Evolutionary conservation across 306 rosid species (phyloP).

Genomic region (Begonia fuchsioides): DNA sequence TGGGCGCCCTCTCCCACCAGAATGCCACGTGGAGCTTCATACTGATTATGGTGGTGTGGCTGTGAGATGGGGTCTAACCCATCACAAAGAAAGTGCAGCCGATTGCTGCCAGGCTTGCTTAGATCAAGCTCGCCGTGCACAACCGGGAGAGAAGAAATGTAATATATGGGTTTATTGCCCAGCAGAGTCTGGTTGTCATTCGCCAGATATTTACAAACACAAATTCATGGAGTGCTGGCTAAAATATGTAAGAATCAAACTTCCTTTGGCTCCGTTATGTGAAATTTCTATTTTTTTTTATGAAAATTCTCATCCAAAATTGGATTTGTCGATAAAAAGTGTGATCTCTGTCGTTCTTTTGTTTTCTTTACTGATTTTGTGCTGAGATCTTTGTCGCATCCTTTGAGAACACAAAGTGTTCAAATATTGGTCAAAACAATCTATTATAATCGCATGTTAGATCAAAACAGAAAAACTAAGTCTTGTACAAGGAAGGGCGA

Average conservation of each 20-base stretch:
- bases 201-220: slow-evolving; percentile 80
- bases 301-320: background rate
- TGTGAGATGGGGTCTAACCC: slow-evolving; percentile 91
- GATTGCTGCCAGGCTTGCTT: slow-evolving; percentile 96
- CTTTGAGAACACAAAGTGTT: no score
- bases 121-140: slow-evolving; percentile 61
- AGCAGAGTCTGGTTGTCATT: slow-evolving; percentile 67
- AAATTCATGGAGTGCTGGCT: slow-evolving; percentile 87
- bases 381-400: no score
- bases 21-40: slow-evolving; percentile 61
- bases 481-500: no score
- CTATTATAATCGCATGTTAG: no score
- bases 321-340: no score
- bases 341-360: no score
- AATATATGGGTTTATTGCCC: slow-evolving; percentile 97
- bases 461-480: no score
- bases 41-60: slow-evolving; percentile 83
- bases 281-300: no score
- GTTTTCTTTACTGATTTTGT: no score
- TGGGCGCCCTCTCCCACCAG: slow-evolving; percentile 58
- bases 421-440: no score
- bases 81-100: slow-evolving; percentile 90
- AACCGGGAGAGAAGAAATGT: slow-evolving; percentile 59
- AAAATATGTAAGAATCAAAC: slow-evolving; percentile 51
- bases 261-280: background rate